Evolutionary conservation across 164 flowering plant genomes (phyloP), one percentile per base, ranked within the genome.

Genomic region (Tetracentron sinense): DNA sequence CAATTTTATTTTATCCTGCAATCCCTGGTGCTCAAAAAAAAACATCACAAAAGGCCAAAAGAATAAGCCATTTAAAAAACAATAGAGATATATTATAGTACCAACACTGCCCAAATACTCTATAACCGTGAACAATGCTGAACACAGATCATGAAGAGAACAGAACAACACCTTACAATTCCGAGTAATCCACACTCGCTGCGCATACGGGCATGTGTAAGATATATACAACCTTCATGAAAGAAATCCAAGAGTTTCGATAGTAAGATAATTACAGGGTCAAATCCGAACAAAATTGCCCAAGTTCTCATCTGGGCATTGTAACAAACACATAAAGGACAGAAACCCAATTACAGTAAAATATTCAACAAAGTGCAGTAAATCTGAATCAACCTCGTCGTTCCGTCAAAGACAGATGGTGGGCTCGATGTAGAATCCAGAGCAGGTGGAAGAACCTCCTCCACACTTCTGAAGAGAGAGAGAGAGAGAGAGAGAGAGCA

Each of bases 181-280:
- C 27, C 89, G 72, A 33, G 89, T 59, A 67, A 85, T 82, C 89
- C 89, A 85, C 29, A 60, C 81, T 23, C 90, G 85, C 65, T 85
- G 90, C 0, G 87, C 87, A 66, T 72, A 85, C 1, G 90, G 90
- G 73, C 90, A 83, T 11, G 61, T 70, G 62, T 85, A 85, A 59
- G 87, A 78, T 61, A 72, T 79, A 54, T 83, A 85, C 68, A 85
- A 69, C 87, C 90, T 85, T 60, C 29, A 19, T 57, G 10, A 21
- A 61, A 27, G 19, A 56, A n/a, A 57, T 1, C 20, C 0, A 48
- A 38, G 1, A n/a, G 22, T 56, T 10, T 20, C 21, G 21, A 6
- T 31, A 23, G 42, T 6, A 6, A n/a, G 25, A 50, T 33, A 27
- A 46, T 27, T 4, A 54, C 1, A 19, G n/a, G 20, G 3, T 6